These are phyloP conservation scores for Triadica sebifera DNA, from an alignment of 345 rosid genomes.

Conservation along the genomic window DNA sequence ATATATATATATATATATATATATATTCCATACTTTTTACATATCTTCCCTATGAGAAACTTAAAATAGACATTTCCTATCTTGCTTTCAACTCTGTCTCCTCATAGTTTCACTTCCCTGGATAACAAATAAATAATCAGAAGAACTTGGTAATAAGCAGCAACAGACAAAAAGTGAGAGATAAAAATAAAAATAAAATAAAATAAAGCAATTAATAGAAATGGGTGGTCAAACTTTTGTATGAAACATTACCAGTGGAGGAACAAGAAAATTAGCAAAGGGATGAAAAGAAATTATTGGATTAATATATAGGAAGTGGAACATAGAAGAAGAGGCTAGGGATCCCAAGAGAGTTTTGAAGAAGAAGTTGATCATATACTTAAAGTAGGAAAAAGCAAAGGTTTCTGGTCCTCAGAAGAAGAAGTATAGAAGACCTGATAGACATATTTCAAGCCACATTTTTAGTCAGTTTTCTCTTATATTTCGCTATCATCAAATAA, in stretches of 20 bases:
- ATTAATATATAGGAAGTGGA: background rate
- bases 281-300: too few species aligned
- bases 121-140: slow-evolving; percentile 20
- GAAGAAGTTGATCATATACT: slow-evolving; percentile 37
- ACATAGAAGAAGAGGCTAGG: slow-evolving; percentile 15
- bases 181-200: background rate
- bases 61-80: slow-evolving; percentile 23
- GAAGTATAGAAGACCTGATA: slow-evolving; percentile 56
- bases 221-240: slow-evolving; percentile 39
- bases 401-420: slow-evolving; percentile 49
- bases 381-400: slow-evolving; percentile 66
- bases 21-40: background rate
- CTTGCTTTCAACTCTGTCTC: slow-evolving; percentile 31
- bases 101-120: slow-evolving; percentile 20
- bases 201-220: slow-evolving; percentile 4
- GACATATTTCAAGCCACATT: slow-evolving; percentile 44
- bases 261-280: slow-evolving; percentile 31
- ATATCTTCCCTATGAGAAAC: background rate
- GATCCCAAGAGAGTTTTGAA: slow-evolving; percentile 36
- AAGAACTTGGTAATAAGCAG: background rate
- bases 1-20: slow-evolving; percentile 6
- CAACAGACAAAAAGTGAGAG: slow-evolving; percentile 6
- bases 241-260: slow-evolving; percentile 29
- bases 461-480: slow-evolving; percentile 36
- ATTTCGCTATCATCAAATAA: slow-evolving; percentile 57